Base-by-base conservation (phyloP, 139 green algal species). In the Eudorina sp. region DNA sequence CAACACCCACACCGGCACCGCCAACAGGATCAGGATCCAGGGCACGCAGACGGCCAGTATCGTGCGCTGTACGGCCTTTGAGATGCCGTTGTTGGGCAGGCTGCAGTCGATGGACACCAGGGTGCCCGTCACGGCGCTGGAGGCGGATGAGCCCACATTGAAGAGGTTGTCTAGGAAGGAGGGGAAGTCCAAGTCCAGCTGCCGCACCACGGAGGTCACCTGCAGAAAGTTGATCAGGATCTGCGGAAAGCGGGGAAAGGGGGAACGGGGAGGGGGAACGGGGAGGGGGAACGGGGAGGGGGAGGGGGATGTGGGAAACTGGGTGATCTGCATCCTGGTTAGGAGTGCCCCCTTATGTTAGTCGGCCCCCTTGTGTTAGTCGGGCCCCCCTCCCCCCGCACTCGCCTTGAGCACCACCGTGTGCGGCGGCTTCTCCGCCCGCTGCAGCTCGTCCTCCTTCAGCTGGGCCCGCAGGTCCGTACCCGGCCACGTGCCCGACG, bases 61-160 rank as follows among this genome's bases (percentile, higher is more conserved):
- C 23, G 51, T 88, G 18, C 51, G 48, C 48, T 81, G 83, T 16
- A 88, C 45, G 25, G 83, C 83, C 69, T 81, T 81, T 51, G 68
- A 73, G 18, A 81, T 40, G n/a, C 45, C 45, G 83, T 73, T 72
- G 48, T 41, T 5, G 21, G 83, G 48, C 29, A 88, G 69, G n/a
- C 62, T 80, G 83, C 83, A 88, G 83, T 88, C 83, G 43, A 88
- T 55, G n/a, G 83, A 88, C 27, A 88, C 83, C 6, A 81, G 60
- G 25, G 68, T 73, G 83, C 48, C n/a, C n/a, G n/a, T 53, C 36
- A 81, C 66, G 25, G 83, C 83, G 38, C 66, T 70, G 48, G 68
- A 88, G 48, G 68, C 68, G 36, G 29, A 16, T 27, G 81, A 25
- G 25, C 62, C 31, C 38, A 68, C 34, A n/a, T 66, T 53, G 40